Percentiles rank a stretch among this genome's conserved stretches.
phyloP scores from a whole-genome alignment of 2,329 filamentous ascomycete genomes.

The Venturiaceae sp. region DNA sequence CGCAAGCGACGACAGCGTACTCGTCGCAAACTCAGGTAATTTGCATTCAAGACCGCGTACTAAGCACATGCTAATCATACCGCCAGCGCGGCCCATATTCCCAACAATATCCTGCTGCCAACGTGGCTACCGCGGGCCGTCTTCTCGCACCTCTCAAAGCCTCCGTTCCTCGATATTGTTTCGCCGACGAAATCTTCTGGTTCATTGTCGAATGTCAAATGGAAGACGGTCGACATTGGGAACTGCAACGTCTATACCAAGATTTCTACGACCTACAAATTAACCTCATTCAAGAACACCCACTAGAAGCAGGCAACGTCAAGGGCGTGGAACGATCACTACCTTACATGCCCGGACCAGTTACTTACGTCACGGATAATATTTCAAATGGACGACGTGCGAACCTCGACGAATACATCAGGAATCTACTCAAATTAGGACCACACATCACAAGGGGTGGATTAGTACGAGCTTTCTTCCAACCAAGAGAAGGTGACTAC shows the following conservation, averaged over 20 bases:
- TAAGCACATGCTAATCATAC: neutral
- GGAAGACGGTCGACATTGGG: constrained; percentile 87
- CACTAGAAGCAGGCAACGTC: constrained; percentile 82
- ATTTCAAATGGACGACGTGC: constrained; percentile 89
- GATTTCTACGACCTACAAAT: constrained; percentile 99
- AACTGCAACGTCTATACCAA: constrained; percentile 89
- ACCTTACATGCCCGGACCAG: constrained; percentile 95
- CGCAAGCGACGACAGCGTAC: constrained; percentile 3
- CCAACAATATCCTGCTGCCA: neutral
- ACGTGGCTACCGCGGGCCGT: constrained; percentile 10
- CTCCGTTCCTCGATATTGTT: constrained; percentile 85
- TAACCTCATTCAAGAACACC: constrained; percentile 81
- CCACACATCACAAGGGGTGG: constrained; percentile 75
- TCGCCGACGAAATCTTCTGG: constrained; percentile 97
- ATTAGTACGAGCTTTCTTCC: constrained; percentile 84
- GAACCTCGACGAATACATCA: constrained; percentile 92
- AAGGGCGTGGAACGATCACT: constrained; percentile 65
- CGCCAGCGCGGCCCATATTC: neutral
- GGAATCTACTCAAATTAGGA: constrained; percentile 76
- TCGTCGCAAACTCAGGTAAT: neutral
- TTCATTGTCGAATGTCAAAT: constrained; percentile 90
- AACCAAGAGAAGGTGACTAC: constrained; percentile 81
- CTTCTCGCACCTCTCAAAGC: constrained; percentile 71
- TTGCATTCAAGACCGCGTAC: neutral
- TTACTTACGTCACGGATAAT: constrained; percentile 95